Base-by-base conservation (phyloP, 2,329 filamentous ascomycete species). In the Ceratocystis destructans region DNA sequence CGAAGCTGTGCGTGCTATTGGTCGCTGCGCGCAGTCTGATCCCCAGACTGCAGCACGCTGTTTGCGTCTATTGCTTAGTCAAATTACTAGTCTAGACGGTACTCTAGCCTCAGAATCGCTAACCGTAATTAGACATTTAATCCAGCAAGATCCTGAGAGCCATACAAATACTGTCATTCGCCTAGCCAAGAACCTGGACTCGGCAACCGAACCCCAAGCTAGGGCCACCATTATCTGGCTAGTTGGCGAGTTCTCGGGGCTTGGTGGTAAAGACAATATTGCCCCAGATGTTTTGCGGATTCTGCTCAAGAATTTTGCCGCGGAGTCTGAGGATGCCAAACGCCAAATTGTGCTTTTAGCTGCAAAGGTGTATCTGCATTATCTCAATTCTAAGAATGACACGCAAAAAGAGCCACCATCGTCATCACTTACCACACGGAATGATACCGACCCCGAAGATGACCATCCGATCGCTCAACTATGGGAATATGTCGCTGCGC, bases 141-240 rank as follows among this genome's bases (percentile, higher is more conserved):
- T 99, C 64, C 94, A 99, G 73, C 89, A 95, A 71, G 86, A 96
- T 69, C 90, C 93, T 0, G 77, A 83, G 33, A 85, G 85, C 2
- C 94, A 99, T 73, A 82, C 85, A 10, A 87, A 87, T 53, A 99
- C 94, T 0, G 91, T 97, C 1, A 84, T 97, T 44, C 84, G 90
- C 61, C 78, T 99, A 62, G 94, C 94, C 5, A 94, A 91, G 75
- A 92, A 96, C 69, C 83, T 99, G 1, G 94, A 96, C 72, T 88
- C 87, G 2, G 89, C 91, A 1, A 90, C 88, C 0, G 92, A 94
- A 69, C 86, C 94, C 1, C 87, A 91, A 68, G 94, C 94, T 2
- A 83, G 94, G 70, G 94, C 94, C 2, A 96, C 90, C 62, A 96
- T 99, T 69, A 88, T 99, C 71, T 99, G 94, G 94, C 83, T 99